Evolutionary conservation across 306 rosid species (phyloP), one percentile per base, ranked within the genome.

Genomic region (Quercus aquifolioides): DNA sequence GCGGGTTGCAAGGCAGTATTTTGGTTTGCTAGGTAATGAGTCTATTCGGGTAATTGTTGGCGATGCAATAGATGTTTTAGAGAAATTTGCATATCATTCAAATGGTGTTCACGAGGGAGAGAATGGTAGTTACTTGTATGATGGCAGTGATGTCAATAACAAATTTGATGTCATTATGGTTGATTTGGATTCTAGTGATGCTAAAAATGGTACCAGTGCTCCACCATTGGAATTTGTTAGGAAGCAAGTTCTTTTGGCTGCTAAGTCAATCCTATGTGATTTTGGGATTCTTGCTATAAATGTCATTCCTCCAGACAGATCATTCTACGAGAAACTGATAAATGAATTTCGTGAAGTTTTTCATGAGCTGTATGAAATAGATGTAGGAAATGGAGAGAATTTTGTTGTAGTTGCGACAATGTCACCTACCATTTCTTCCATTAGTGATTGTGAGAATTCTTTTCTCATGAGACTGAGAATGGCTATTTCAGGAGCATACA

Each of bases 301-400:
- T 85, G 97, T 91, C 57, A 88, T 94, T 86, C 85, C 91, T 87
- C 88, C 86, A 15, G 83, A 74, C 52, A 72, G 71, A 71, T 78
- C 88, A 38, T 86, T 87, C 82, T 85, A 84, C 79, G 87, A 84
- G 80, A 76, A 81, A 57, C 46, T 90, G 84, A 58, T 85, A 35
- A 63, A 51, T 35, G 84, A 67, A 46, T 86, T 92, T 65, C 78
- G 52, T 55, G 84, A 86, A 28, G 86, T 83, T 82, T 94, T 91
- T 75, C 59, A 72, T 20, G 94, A 92, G 63, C 69, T 92, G 52
- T 92, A 88, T 52, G 85, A 83, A 84, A 86, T 91, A 74, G 94
- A 90, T 52, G 95, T 90, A 12, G 94, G 92, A 35, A 92, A 94
- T 80, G 90, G 85, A 20, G 97, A 94, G 82, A 91, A 90, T 79